Percentiles rank a stretch among this genome's conserved stretches.
Conservation (phyloP, 78 protist species). For the Pigoraptor vietnamica region DNA sequence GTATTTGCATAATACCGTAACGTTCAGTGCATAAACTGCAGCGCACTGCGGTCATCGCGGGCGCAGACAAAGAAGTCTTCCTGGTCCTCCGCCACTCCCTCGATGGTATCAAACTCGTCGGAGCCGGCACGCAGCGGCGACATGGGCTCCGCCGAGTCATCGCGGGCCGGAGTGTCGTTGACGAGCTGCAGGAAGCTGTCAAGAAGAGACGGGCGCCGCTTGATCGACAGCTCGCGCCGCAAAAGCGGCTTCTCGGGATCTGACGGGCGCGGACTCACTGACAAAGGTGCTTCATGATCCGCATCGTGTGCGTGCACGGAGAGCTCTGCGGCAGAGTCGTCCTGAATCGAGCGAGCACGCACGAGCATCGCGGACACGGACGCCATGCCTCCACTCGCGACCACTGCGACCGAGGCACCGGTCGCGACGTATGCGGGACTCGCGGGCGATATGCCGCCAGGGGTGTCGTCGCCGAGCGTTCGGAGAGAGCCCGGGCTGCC, state of each 20-base stretch:
- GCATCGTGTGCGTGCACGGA: background rate
- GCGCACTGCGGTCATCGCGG: background rate
- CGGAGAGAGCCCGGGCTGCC: background rate
- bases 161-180: no score
- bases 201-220: background rate
- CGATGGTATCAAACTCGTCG: background rate
- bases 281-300: background rate
- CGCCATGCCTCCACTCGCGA: background rate
- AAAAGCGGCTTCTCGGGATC: no score
- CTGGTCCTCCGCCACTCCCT: background rate
- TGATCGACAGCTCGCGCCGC: background rate
- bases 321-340: background rate
- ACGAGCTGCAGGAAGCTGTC: background rate
- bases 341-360: background rate
- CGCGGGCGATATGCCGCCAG: background rate
- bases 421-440: background rate
- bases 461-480: background rate
- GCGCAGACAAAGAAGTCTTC: background rate
- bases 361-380: background rate
- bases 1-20: background rate
- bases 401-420: background rate
- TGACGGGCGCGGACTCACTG: no score
- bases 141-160: no score
- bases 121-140: no score
- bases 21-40: background rate